phyloP scores from a whole-genome alignment of 345 rosid genomes.

The Sisymbrium irio region DNA sequence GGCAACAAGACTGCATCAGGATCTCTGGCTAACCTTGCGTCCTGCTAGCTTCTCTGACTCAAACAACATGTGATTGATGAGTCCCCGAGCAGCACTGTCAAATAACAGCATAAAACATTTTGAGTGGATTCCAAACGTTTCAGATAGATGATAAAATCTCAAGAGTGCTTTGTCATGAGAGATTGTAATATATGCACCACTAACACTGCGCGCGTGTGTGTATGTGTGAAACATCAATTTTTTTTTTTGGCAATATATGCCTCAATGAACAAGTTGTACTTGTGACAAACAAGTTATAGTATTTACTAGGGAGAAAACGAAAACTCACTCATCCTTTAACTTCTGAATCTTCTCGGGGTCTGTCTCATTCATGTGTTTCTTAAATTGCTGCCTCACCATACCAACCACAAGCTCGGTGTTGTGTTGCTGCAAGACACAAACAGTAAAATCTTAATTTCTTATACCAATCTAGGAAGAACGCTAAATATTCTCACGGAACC shows the following conservation, averaged over 20 bases:
- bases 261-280: conserved; percentile 2
- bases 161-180: background rate
- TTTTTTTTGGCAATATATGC: background rate
- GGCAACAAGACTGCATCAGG: conserved; percentile 37
- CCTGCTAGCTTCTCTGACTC: conserved; percentile 82
- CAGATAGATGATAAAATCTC: background rate
- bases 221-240: conserved; percentile 6
- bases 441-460: background rate
- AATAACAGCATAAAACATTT: background rate
- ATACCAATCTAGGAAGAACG: background rate
- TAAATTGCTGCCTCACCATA: conserved; percentile 89
- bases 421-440: conserved; percentile 61
- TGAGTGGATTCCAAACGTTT: conserved; percentile 2
- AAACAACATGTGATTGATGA: conserved; percentile 80
- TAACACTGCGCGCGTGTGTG: background rate
- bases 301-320: background rate
- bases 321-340: conserved; percentile 85
- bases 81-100: conserved; percentile 96
- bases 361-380: conserved; percentile 70
- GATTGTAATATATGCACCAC: background rate
- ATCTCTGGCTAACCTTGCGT: conserved; percentile 62
- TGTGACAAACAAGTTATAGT: background rate
- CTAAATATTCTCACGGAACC: background rate
- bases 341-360: conserved; percentile 90
- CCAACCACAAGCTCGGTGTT: conserved; percentile 74